Conservation (phyloP, 2,329 filamentous ascomycete species). For the Tolypocladium pustulatum region DNA sequence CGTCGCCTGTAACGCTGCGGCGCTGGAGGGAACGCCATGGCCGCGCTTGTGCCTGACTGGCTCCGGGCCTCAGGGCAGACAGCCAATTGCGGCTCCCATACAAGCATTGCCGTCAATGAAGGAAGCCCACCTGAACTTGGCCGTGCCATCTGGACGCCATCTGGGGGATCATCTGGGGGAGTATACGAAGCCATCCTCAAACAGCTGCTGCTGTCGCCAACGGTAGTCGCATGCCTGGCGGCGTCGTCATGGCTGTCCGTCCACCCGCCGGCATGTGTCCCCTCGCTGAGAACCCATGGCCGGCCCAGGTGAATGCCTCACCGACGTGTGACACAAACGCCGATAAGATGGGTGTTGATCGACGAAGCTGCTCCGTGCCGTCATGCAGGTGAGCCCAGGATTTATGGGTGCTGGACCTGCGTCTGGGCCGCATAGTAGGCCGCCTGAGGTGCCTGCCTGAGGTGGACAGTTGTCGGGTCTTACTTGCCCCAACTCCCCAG, state of each 20-base stretch:
- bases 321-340: background rate
- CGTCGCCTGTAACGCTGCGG: background rate
- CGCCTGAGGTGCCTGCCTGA: background rate
- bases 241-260: background rate
- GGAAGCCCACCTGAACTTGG: background rate
- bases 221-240: background rate
- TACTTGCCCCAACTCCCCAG: background rate
- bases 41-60: background rate
- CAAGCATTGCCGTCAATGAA: background rate
- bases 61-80: background rate
- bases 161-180: too few relatives aligned
- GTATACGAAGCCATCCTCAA: too few relatives aligned
- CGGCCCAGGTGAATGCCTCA: background rate
- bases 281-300: background rate
- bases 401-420: slow-evolving; percentile 1
- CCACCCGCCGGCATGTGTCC: background rate
- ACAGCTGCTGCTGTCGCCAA: too few relatives aligned
- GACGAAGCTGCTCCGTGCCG: background rate
- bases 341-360: background rate
- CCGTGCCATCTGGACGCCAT: background rate
- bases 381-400: background rate
- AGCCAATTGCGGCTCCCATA: slow-evolving; percentile 1
- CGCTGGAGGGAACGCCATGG: background rate
- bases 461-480: background rate
- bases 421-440: slow-evolving; percentile 2